Evolutionary conservation across 441 rosid genomes (phyloP), one percentile per base, ranked within the genome.

Genomic region (Eruca vesicaria): DNA sequence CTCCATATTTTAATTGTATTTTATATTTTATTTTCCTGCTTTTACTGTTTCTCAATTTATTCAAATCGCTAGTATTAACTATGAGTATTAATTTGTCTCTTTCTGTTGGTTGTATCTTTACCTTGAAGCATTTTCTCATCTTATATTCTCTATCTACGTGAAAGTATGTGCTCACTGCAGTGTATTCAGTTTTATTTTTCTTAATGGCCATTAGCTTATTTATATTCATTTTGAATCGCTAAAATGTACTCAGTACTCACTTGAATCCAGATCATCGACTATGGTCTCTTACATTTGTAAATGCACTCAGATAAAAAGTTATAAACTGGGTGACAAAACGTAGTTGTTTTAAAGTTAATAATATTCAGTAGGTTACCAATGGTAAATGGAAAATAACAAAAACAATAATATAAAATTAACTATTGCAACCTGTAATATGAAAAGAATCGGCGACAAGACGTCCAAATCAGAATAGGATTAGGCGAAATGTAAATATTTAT

Each of bases 391-490:
- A 58, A 7, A 11, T 59, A 9, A 48, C 5, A 45, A 45, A 6
- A 19, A 48, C 10, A 28, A 16, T 18, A 43, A 6, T 3, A 1
- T 20, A 5, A 7, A 62, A 6, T 66, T 20, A 75, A 63, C 16
- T 29, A 69, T 41, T 56, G 75, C 50, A 69, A 63, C 32, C 15
- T 77, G 72, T 65, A 21, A 65, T 77, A 59, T 71, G 73, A 77
- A 77, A 66, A 71, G 80, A 71, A 77, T 65, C 64, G 63, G 43
- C 18, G 68, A 77, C 76, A 71, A 77, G 76, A 71, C 68, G 68
- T 71, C 20, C 36, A 58, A 71, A 72, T 77, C 80, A 77, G 71
- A 70, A 45, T n/a, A 48, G 76, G 65, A 77, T 77, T 65, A 77
- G 76, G 67, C 79, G 66, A 63, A 56, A 43, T 63, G 66, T 69